phyloP scores from a whole-genome alignment of 345 rosid genomes.

The Citrus medica region DNA sequence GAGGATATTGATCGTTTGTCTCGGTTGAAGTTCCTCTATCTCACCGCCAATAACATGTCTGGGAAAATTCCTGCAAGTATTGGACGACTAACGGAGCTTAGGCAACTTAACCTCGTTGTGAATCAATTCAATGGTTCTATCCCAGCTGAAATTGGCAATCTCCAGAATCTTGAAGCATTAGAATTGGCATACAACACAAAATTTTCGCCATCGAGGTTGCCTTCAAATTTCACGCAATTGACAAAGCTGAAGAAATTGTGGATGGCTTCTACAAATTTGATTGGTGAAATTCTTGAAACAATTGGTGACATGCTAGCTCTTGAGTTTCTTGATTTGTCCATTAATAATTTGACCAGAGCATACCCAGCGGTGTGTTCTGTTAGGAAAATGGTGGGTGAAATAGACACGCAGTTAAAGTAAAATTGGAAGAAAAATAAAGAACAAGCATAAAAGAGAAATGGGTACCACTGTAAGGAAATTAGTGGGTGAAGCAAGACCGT shows the following conservation, averaged over 20 bases:
- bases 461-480: too few relatives aligned
- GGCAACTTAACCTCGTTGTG: slow-evolving; percentile 4
- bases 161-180: slow-evolving; percentile 35
- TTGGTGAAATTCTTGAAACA: slow-evolving; percentile 45
- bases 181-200: slow-evolving; percentile 15
- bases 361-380: slow-evolving; percentile 44
- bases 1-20: slow-evolving; percentile 37
- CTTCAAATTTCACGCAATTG: slow-evolving; percentile 28
- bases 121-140: slow-evolving; percentile 39
- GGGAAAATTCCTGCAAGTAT: slow-evolving; percentile 39
- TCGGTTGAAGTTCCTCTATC: slow-evolving; percentile 29
- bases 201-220: slow-evolving; percentile 29
- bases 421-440: too few relatives aligned
- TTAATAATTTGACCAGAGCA: slow-evolving; percentile 27
- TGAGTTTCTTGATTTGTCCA: slow-evolving; percentile 38
- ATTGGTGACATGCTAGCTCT: slow-evolving; percentile 39
- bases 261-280: slow-evolving; percentile 32
- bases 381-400: too few relatives aligned
- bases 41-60: slow-evolving; percentile 37
- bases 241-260: slow-evolving; percentile 33
- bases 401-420: too few relatives aligned
- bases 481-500: too few relatives aligned
- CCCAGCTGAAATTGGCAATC: slow-evolving; percentile 36
- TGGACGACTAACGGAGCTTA: slow-evolving; percentile 31
- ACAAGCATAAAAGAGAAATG: too few relatives aligned